These are phyloP conservation scores for Neltuma alba DNA, from an alignment of 306 rosid genomes.

Conservation along the genomic window DNA sequence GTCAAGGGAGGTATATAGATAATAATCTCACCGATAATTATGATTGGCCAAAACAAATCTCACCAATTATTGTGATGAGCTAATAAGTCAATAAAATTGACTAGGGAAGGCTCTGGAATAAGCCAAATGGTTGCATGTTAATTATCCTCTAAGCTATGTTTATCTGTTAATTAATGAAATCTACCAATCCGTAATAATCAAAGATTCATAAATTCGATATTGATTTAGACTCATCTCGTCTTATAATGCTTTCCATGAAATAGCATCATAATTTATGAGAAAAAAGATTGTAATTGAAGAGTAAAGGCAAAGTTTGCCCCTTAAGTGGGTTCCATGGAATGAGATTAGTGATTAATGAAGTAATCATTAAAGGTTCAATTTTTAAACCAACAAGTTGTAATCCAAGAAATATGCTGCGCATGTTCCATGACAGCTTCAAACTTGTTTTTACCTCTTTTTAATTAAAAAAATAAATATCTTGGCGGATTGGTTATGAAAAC, in stretches of 20 bases:
- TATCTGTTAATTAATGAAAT: neutral
- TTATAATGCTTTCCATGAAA: neutral
- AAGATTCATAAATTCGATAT: no score
- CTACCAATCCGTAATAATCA: no score
- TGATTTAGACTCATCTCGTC: neutral
- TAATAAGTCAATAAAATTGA: neutral
- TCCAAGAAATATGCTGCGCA: neutral
- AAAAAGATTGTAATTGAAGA: constrained; percentile 5
- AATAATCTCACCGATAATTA: neutral
- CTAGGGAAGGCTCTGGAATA: neutral
- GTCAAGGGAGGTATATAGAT: neutral
- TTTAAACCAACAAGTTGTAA: neutral
- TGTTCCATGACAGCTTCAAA: neutral
- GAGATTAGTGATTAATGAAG: neutral
- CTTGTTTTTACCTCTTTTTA: no score
- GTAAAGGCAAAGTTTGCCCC: constrained; percentile 30
- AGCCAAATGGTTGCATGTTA: neutral
- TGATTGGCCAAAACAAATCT: neutral
- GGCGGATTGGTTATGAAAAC: neutral
- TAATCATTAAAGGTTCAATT: constrained; percentile 2
- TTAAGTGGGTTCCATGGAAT: neutral
- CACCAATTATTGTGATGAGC: neutral
- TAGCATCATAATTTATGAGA: neutral
- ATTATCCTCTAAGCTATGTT: neutral
- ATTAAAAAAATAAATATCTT: neutral